A percentile compares a stretch with the other conserved stretches of the same genome.
Evolutionary conservation across 2,329 filamentous ascomycete genomes (phyloP).

Genomic region (Fusarium guadeloupense): DNA sequence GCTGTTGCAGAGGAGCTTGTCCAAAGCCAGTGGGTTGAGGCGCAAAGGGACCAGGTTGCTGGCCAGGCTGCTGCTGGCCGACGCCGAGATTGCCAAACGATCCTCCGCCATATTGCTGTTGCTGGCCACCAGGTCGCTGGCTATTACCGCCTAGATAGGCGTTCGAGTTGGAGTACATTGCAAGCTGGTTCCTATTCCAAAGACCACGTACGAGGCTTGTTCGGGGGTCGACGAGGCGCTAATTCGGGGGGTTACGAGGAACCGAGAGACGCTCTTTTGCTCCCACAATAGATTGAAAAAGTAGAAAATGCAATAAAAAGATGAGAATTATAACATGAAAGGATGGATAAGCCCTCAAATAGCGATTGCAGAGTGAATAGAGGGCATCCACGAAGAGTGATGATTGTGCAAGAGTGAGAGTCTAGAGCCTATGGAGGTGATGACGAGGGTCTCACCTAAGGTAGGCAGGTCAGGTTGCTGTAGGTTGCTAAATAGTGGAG

Average conservation of each 20-base stretch:
- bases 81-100: conserved; percentile 55
- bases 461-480: conserved; percentile 19
- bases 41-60: conserved; percentile 65
- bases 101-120: conserved; percentile 59
- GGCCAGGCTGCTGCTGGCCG: conserved; percentile 56
- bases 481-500: conserved; percentile 29
- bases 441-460: conserved; percentile 23
- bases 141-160: conserved; percentile 82
- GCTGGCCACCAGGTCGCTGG: conserved; percentile 72
- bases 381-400: conserved; percentile 28
- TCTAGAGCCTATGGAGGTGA: conserved; percentile 28
- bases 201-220: conserved; percentile 27
- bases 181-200: conserved; percentile 20
- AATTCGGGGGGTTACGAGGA: conserved; percentile 28
- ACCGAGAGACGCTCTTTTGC: conserved; percentile 23
- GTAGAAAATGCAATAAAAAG: conserved; percentile 20
- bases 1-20: conserved; percentile 61
- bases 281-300: conserved; percentile 1
- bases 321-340: conserved; percentile 35
- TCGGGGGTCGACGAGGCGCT: conserved; percentile 23
- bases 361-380: conserved; percentile 18
- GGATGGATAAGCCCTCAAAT: conserved; percentile 25
- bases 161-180: conserved; percentile 92
- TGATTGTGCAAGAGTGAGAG: conserved; percentile 28
- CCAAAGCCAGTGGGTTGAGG: conserved; percentile 69